These are phyloP conservation scores for Exsudoporus floridanus DNA, from an alignment of 1,284 basidiomycete species.

Conservation along the genomic window DNA sequence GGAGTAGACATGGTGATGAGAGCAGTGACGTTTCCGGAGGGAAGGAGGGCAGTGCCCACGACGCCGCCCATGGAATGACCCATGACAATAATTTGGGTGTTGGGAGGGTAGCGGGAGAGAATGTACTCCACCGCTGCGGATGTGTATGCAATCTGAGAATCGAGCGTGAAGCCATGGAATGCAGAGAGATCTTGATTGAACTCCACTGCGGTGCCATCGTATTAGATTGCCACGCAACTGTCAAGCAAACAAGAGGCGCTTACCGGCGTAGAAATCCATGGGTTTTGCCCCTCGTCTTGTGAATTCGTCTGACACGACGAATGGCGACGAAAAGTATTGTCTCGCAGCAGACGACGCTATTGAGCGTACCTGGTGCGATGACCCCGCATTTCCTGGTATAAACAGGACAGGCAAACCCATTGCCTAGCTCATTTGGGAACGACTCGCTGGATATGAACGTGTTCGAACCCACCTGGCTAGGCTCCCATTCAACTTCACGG, in stretches of 20 bases:
- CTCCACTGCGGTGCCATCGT: conserved; percentile 60
- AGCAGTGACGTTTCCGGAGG: conserved; percentile 64
- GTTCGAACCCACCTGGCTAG: conserved; percentile 48
- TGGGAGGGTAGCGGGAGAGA: conserved; percentile 68
- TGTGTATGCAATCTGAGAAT: conserved; percentile 81
- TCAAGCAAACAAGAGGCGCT: conserved; percentile 16
- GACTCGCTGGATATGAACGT: conserved; percentile 7
- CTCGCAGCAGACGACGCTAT: conserved; percentile 88
- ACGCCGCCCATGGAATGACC: conserved; percentile 99
- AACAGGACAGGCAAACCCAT: conserved; percentile 83
- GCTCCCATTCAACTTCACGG: conserved; percentile 86
- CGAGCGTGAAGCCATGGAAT: conserved; percentile 87
- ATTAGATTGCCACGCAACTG: not conserved
- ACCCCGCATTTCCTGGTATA: conserved; percentile 96
- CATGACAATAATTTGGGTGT: conserved; percentile 71
- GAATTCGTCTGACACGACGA: conserved; percentile 52
- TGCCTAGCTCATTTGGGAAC: conserved; percentile 8
- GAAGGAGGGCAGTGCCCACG: conserved; percentile 76
- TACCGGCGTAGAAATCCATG: conserved; percentile 84
- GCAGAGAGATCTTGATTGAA: conserved; percentile 98
- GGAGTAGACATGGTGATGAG: conserved; percentile 96
- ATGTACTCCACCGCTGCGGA: conserved; percentile 75
- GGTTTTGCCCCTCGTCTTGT: conserved; percentile 47
- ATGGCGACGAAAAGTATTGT: conserved; percentile 70
- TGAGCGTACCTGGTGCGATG: conserved; percentile 90